phyloP scores from a whole-genome alignment of 371 early-diverging fungal genomes.

The Sanchytrium tribonematis region DNA sequence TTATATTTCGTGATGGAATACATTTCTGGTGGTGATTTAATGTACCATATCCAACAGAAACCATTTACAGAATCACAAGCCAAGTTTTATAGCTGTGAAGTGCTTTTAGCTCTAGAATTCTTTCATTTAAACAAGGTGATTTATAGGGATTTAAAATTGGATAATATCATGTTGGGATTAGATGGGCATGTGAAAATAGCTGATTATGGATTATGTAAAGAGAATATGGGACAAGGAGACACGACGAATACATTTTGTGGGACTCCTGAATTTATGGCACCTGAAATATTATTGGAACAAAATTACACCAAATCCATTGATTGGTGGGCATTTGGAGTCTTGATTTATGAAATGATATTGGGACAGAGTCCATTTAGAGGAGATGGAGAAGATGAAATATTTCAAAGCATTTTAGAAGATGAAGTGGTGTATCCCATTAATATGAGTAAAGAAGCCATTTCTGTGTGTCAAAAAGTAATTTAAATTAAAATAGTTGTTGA shows the following conservation, averaged over 20 bases:
- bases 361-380: conserved; percentile 79
- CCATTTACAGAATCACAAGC: conserved; percentile 58
- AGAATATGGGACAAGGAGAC: conserved; percentile 54
- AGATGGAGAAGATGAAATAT: conserved; percentile 77
- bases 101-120: conserved; percentile 75
- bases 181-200: conserved; percentile 94
- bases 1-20: conserved; percentile 97
- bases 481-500: conserved; percentile 29
- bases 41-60: conserved; percentile 46
- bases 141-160: conserved; percentile 89
- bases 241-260: conserved; percentile 89
- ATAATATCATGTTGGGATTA: conserved; percentile 71
- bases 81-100: conserved; percentile 87
- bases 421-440: conserved; percentile 65
- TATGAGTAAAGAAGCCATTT: conserved; percentile 59
- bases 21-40: conserved; percentile 91
- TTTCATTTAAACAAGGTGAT: conserved; percentile 78
- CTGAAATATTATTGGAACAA: conserved; percentile 76
- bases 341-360: conserved; percentile 87
- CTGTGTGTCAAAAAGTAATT: conserved; percentile 43
- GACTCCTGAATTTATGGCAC: conserved; percentile 99
- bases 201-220: conserved; percentile 95
- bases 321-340: conserved; percentile 98
- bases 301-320: conserved; percentile 77
- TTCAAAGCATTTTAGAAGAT: conserved; percentile 68